phyloP scores from a whole-genome alignment of 2,329 filamentous ascomycete genomes.

The Aspergillus tubingensis region DNA sequence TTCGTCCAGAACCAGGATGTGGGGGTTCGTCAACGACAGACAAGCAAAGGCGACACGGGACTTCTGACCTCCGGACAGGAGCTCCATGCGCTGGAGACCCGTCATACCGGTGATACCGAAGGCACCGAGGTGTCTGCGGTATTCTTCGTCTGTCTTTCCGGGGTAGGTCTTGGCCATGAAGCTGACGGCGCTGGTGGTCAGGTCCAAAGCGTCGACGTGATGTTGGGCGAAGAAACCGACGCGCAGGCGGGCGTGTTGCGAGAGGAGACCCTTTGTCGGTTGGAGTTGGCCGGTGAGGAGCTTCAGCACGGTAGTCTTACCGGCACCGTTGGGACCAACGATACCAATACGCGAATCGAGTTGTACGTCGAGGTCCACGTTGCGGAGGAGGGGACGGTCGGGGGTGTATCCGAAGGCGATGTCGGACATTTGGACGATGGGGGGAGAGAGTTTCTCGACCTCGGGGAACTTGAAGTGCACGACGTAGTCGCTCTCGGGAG shows the following conservation, averaged over 20 bases:
- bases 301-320: constrained; percentile 98
- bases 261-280: constrained; percentile 77
- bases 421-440: constrained; percentile 94
- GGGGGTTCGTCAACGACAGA: constrained; percentile 86
- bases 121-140: constrained; percentile 89
- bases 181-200: constrained; percentile 83
- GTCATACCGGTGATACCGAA: constrained; percentile 88
- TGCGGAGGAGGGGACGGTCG: constrained; percentile 75
- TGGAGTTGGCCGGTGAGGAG: constrained; percentile 86
- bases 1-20: constrained; percentile 97
- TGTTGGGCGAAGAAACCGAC: constrained; percentile 98
- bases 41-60: constrained; percentile 98
- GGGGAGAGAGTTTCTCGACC: constrained; percentile 94
- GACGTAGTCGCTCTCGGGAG: constrained; percentile 90
- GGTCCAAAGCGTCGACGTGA: constrained; percentile 92
- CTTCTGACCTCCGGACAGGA: constrained; percentile 96
- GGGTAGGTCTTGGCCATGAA: constrained; percentile 96
- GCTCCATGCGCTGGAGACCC: constrained; percentile 90
- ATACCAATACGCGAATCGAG: constrained; percentile 98
- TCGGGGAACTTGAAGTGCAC: constrained; percentile 98
- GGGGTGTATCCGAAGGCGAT: constrained; percentile 85
- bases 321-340: constrained; percentile 97
- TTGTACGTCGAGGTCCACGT: constrained; percentile 95
- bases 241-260: constrained; percentile 81
- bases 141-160: constrained; percentile 92